Base-by-base conservation (phyloP, 2,329 filamentous ascomycete species). In the Pseudogymnoascus sp. region DNA sequence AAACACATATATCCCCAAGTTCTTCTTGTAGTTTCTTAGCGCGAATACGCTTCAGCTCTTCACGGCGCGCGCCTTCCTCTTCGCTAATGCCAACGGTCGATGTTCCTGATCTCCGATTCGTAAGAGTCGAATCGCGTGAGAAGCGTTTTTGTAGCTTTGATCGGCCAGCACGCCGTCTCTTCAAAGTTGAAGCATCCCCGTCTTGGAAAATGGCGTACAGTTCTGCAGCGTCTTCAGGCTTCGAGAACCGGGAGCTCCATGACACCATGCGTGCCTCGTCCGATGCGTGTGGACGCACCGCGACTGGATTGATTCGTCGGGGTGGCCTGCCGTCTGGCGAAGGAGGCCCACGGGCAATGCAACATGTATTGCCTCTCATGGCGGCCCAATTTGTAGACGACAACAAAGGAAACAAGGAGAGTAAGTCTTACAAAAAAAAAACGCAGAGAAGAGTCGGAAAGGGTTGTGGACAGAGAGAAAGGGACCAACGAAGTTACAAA, bases 1-100 rank as follows among this genome's bases (percentile, higher is more conserved):
- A 73, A 8, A 71, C 69, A 36, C 76, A 72, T 38, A 83, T 81
- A 39, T 72, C 78, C 52, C 79, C 77, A 3, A 86, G 74, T 66
- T 85, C 83, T 45, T 84, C 78, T 64, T 81, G 81, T n/a, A 85
- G 85, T 64, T 82, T 77, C 66, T 79, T 80, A 58, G 81, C 79
- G 71, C 82, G 79, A 7, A 85, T 73, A 19, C 82, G 77, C 66
- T 78, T 81, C 61, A 86, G 71, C 66, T 85, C 83, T 28, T 82
- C 82, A 66, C 82, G 77, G 28, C 82, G 76, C 60, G 81, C 79
- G 45, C 83, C 68, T 65, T 83, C 81, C 64, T 83, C 81, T 23
- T 82, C 75, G 55, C 78, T 82, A 58, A 75, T 77, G 11, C 79
- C 77, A 33, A 78, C 71, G 7, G 49, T 19, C 14, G 76, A 76